Conservation (phyloP, 73 alveolate species). For the Paramecium primaurelia region DNA sequence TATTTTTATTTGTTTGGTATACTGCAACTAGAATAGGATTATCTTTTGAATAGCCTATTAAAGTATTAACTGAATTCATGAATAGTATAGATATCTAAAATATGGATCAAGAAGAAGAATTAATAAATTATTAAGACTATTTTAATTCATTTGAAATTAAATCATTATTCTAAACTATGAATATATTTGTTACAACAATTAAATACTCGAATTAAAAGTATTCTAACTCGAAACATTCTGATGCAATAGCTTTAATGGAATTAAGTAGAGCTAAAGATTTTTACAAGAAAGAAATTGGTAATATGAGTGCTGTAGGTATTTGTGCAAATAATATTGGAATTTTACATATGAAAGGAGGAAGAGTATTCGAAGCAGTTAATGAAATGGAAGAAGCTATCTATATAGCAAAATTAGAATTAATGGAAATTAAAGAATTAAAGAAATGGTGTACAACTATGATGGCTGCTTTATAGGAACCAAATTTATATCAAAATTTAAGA, state of each 20-base stretch:
- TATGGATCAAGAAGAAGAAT: conserved; percentile 40
- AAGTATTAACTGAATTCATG: conserved; percentile 43
- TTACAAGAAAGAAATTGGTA: conserved; percentile 45
- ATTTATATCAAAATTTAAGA: conserved; percentile 7
- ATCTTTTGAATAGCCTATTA: conserved; percentile 25
- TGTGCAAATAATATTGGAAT: conserved; percentile 55
- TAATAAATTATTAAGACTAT: conserved; percentile 34
- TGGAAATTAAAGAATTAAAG: conserved; percentile 9
- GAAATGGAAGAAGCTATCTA: conserved; percentile 49
- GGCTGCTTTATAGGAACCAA: conserved; percentile 28
- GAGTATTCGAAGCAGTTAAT: conserved; percentile 41
- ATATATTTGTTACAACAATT: conserved; percentile 25
- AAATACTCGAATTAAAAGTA: conserved; percentile 34
- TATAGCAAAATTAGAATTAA: conserved; percentile 37
- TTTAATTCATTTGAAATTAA: conserved; percentile 42
- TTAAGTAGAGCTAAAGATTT: conserved; percentile 41
- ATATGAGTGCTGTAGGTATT: conserved; percentile 48
- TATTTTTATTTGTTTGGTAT: conserved; percentile 34
- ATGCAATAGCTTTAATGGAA: conserved; percentile 44
- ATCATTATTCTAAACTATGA: conserved; percentile 38
- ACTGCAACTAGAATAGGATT: conserved; percentile 42
- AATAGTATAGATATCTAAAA: conserved; percentile 27
- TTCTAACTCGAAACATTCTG: conserved; percentile 32
- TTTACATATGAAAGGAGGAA: conserved; percentile 29
- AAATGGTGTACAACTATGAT: conserved; percentile 20